Conservation (phyloP, 345 rosid genomes). For the Capsella bursapastoris region DNA sequence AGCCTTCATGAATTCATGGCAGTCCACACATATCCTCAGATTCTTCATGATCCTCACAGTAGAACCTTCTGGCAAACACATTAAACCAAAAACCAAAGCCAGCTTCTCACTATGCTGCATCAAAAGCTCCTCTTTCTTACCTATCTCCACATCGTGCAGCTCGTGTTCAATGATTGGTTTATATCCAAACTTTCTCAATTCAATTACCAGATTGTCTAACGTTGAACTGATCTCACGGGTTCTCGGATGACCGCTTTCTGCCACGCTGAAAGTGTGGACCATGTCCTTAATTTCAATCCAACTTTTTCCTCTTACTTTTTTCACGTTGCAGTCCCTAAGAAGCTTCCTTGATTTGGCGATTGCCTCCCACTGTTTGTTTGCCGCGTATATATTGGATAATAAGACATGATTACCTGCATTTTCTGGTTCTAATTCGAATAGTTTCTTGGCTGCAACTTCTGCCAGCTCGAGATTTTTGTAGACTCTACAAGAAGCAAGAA, state of each 20-base stretch:
- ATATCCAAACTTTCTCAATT: slow-evolving; percentile 58
- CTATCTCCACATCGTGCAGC: slow-evolving; percentile 65
- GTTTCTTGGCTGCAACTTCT: slow-evolving; percentile 67
- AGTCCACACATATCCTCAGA: slow-evolving; percentile 77
- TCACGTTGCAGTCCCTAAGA: slow-evolving; percentile 56
- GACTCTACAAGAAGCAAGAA: slow-evolving; percentile 69
- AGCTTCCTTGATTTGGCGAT: slow-evolving; percentile 64
- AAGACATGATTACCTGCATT: slow-evolving; percentile 81
- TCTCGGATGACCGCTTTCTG: slow-evolving; percentile 65
- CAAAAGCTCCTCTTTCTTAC: slow-evolving; percentile 60
- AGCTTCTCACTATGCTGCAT: slow-evolving; percentile 78
- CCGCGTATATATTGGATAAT: slow-evolving; percentile 70
- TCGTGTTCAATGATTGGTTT: slow-evolving; percentile 54
- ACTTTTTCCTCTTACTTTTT: slow-evolving; percentile 75
- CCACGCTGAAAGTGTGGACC: slow-evolving; percentile 68
- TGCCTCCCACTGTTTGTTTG: slow-evolving; percentile 62
- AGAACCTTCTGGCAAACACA: slow-evolving; percentile 51
- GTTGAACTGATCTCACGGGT: slow-evolving; percentile 56
- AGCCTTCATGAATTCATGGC: slow-evolving; percentile 77
- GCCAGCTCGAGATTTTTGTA: slow-evolving; percentile 67
- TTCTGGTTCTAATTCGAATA: slow-evolving; percentile 72
- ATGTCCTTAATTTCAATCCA: slow-evolving; percentile 77
- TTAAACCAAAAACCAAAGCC: slow-evolving; percentile 62
- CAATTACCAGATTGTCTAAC: slow-evolving; percentile 56
- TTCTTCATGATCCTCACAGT: slow-evolving; percentile 77